These are phyloP conservation scores for Sicyos edulis DNA, from an alignment of 306 rosid genomes.

Conservation along the genomic window DNA sequence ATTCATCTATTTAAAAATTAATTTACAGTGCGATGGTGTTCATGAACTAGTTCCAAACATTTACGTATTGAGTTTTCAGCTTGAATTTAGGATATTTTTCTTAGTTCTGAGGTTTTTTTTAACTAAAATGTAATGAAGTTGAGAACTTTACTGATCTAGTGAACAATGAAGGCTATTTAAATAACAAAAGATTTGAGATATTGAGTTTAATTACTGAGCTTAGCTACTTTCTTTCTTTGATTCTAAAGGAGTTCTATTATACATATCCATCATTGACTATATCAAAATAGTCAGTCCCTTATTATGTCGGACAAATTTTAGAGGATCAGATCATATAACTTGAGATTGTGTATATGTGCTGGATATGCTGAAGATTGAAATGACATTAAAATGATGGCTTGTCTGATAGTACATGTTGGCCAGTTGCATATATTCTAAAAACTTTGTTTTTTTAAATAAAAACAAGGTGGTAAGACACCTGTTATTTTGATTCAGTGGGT, in stretches of 20 bases:
- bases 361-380: slow-evolving; percentile 1
- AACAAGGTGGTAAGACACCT: neutral
- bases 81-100: no score
- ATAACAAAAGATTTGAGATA: no score
- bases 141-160: no score
- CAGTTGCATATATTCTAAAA: neutral
- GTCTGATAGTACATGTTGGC: neutral
- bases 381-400: neutral
- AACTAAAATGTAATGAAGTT: no score
- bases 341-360: neutral
- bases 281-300: neutral
- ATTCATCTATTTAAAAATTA: no score
- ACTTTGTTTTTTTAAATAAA: no score
- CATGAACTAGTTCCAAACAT: no score
- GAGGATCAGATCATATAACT: neutral
- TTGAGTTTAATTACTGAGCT: neutral
- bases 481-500: neutral
- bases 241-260: neutral
- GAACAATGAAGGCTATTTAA: no score
- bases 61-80: no score
- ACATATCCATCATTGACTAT: neutral
- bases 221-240: neutral
- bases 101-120: no score
- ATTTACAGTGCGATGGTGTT: no score
- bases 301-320: neutral